These are phyloP conservation scores for Eucalyptus decipiens DNA, from an alignment of 345 rosid genomes.

Conservation along the genomic window DNA sequence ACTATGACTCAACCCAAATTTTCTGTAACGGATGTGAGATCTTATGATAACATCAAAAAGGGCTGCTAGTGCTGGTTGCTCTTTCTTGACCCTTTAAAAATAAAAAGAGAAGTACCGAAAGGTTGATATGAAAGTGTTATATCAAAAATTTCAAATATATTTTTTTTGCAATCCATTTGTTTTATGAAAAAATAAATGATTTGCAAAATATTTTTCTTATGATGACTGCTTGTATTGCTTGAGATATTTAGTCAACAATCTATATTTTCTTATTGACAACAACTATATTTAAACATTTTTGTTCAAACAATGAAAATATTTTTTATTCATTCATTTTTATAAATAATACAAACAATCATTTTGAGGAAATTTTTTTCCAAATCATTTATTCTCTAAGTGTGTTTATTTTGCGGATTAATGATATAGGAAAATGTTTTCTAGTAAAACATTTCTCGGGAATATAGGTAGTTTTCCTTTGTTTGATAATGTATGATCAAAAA, in stretches of 20 bases:
- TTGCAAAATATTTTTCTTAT: background rate
- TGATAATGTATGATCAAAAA: too few species aligned
- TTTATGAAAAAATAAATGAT: background rate
- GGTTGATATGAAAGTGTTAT: background rate
- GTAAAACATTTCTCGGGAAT: too few species aligned
- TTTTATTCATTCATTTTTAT: background rate
- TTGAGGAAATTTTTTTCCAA: background rate
- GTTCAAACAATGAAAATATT: accelerated
- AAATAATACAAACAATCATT: too few species aligned
- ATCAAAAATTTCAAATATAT: background rate
- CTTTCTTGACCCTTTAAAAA: background rate
- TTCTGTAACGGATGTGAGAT: background rate
- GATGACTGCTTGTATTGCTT: background rate
- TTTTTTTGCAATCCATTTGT: background rate
- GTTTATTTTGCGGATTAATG: too few species aligned
- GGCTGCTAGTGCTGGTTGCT: accelerated
- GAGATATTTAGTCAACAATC: background rate
- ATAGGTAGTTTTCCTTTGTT: too few species aligned
- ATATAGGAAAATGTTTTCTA: too few species aligned
- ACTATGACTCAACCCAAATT: background rate
- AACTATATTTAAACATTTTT: background rate
- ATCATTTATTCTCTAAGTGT: background rate
- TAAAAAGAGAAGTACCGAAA: background rate
- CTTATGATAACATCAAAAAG: background rate
- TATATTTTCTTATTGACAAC: background rate